Evolutionary conservation across 2,329 filamentous ascomycete genomes (phyloP), one percentile per base, ranked within the genome.

Genomic region (Penicillium sp.): DNA sequence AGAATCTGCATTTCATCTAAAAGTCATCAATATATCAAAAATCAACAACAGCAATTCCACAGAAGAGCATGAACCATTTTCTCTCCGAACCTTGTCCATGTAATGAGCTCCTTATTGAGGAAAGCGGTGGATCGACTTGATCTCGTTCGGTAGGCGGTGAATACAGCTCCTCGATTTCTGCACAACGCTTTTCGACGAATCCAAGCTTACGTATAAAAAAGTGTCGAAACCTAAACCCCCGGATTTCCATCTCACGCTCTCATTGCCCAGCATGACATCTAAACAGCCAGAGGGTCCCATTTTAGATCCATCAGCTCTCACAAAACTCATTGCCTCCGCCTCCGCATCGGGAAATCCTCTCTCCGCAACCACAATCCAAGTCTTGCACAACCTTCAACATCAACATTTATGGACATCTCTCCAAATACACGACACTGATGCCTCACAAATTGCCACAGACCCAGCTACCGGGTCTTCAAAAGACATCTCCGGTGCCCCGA

Each of bases 321-420:
- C 74, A 21, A 67, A 69, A 16, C 72, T 78, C 52, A 74, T 80
- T 53, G 57, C 71, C n/a, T 59, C 68, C 29, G 63, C 69, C 39
- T 60, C 63, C 35, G 59, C 65, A 39, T 59, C 68, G 4, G 49
- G 57, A 7, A 58, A 64, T 42, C 69, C 74, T 5, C 59, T 67
- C 56, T 65, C 71, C 65, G 75, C 81, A 58, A 81, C 86, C 57
- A 81, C 84, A 9, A 71, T 82, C 48, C 83, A 87, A 71, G 78
- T 87, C 64, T 78, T 82, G 49, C 85, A 88, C 74, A 87, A 87
- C 71, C 83, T 88, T 63, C 79, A 82, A 68, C 77, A 86, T 72
- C 84, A 87, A 68, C 85, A 88, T 70, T 73, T 79, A 37, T 88
- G 85, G 85, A 81, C 82, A 35, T 76, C 78, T 31, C 74, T 88